Conservation (phyloP, 73 alveolate species). For the Durusdinium trenchii region DNA sequence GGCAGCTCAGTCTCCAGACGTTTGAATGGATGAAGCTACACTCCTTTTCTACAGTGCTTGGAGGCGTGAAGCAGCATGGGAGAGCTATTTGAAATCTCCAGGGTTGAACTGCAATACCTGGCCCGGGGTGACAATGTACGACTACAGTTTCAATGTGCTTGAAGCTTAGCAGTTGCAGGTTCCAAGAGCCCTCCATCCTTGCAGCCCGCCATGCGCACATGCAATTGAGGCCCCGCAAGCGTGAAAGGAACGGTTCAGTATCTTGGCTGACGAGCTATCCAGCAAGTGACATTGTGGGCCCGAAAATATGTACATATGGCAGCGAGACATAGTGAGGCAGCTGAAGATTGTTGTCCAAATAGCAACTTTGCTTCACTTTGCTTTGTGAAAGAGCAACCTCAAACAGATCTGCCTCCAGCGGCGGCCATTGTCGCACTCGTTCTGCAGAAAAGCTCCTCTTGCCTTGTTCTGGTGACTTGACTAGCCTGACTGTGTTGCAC, state of each 20-base stretch:
- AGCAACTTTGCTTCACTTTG: too few species aligned
- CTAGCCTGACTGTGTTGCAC: not conserved
- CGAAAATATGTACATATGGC: not conserved
- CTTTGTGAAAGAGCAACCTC: too few species aligned
- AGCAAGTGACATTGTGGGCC: not conserved
- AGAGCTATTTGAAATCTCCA: not conserved
- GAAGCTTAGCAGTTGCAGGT: not conserved
- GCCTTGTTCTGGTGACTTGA: not conserved
- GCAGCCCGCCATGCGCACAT: not conserved
- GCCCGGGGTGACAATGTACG: constrained; percentile 44
- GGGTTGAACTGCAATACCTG: constrained; percentile 40
- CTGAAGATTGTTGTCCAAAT: not conserved
- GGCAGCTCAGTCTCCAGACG: not conserved
- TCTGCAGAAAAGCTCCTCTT: not conserved
- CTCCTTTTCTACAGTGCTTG: not conserved
- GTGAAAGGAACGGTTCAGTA: not conserved
- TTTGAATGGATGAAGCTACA: not conserved
- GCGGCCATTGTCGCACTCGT: not conserved
- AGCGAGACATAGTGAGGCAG: not conserved
- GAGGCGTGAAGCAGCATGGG: constrained; percentile 54
- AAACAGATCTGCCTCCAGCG: too few species aligned
- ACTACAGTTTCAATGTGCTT: constrained; percentile 11
- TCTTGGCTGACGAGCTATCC: constrained; percentile 21
- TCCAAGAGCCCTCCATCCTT: not conserved
- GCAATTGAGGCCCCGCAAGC: not conserved